Conservation (phyloP, 768 basidiomycete species). For the Phanerochaete carnosa region DNA sequence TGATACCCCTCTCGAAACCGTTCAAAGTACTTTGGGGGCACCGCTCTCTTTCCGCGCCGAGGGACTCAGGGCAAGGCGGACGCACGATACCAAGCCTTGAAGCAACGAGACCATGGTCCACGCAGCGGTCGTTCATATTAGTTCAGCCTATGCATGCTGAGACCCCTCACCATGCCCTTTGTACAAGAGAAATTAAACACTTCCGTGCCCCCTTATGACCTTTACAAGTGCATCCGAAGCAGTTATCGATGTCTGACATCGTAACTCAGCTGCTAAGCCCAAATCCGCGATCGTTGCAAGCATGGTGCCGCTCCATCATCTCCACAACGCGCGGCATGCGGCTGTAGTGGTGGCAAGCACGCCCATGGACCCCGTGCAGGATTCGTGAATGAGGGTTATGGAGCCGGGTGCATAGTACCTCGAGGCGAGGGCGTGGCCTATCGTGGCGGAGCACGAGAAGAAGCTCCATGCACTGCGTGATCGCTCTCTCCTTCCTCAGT, state of each 20-base stretch:
- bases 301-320: not conserved
- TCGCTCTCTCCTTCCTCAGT: not conserved
- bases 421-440: slow-evolving; percentile 4
- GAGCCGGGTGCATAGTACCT: not conserved
- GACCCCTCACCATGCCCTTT: not conserved
- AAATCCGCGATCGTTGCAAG: too few species aligned
- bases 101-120: too few species aligned
- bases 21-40: too few species aligned
- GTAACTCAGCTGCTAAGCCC: not conserved
- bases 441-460: not conserved
- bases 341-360: not conserved
- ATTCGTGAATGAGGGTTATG: not conserved
- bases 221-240: not conserved
- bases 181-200: not conserved
- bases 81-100: too few species aligned
- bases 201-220: not conserved
- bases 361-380: not conserved
- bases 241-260: not conserved
- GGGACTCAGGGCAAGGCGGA: too few species aligned
- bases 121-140: too few species aligned
- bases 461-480: not conserved
- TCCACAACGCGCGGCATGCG: not conserved
- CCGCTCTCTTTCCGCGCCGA: too few species aligned
- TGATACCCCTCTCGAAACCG: too few species aligned
- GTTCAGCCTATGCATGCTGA: too few species aligned